Evolutionary conservation across 1,284 basidiomycete species (phyloP), one percentile per base, ranked within the genome.

Genomic region (Tilletia setariae): DNA sequence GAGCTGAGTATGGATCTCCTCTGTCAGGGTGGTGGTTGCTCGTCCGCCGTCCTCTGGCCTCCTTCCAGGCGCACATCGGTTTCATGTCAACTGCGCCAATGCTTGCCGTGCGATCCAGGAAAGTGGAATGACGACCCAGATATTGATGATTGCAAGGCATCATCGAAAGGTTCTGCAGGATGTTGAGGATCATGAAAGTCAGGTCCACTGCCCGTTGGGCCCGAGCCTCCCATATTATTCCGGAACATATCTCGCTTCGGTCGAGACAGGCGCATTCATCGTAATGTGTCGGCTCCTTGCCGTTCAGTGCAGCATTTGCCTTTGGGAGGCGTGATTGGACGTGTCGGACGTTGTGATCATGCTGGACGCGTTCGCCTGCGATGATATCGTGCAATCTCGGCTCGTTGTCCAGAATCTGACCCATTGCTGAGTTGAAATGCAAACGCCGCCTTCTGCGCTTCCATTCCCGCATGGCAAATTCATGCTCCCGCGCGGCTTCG

Each of bases 111-210:
- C 91, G 79, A 72, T 88, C 86, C 51, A 94, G 83, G 16, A 91
- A 82, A 61, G 89, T 85, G 4, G 87, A 86, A 68, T 91, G 88
- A 28, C 85, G 86, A 2, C 89, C 88, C 81, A 96, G 86, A 77
- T 87, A 89, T 35, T 85, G 84, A 68, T 86, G 84, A 78, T 96
- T 97, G 69, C 94, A 90, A 2, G 85, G 84, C 71, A 90, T 85
- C 66, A 88, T 85, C 7, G 92, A 89, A 72, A 96, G 86, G 84
- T 96, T 97, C 64, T 93, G 90, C 64, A 98, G 84, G 74, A 98
- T 89, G 79, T 91, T 93, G 62, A 90, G 82, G 51, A 91, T 86
- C 1, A 89, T 85, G 35, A 93, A 85, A 51, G 94, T 86, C 64
- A 89, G 83, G 69, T 90, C 89, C 30, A 86, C 89, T 32, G 64